Base-by-base conservation (phyloP, 768 basidiomycete species). In the Naganishia vaughanmartiniae region DNA sequence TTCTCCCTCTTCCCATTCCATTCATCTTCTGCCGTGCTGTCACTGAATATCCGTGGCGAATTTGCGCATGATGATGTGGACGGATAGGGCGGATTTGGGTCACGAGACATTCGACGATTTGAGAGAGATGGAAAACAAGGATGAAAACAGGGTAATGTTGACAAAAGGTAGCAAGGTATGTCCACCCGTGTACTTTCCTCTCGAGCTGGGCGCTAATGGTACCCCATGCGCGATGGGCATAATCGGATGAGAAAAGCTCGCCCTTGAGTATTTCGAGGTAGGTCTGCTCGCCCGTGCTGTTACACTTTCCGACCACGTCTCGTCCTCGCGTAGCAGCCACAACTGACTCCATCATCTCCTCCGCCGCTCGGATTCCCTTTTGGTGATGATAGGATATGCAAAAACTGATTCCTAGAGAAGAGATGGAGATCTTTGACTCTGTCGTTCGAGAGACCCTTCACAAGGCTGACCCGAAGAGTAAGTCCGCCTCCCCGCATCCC, bases 21-120 rank as follows among this genome's bases (percentile, higher is more conserved):
- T 6, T 53, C 36, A 12, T 6, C 36, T n/a, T n/a, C n/a, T n/a
- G n/a, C n/a, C n/a, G n/a, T n/a, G n/a, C n/a, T 58, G 31, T 53
- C 36, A 24, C 3, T 65, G 42, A 2, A 12, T 45, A 26, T 65
- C 6, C 14, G 15, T 36, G 34, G 10, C 46, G 4, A 42, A 11
- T 28, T 5, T 17, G 15, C 11, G 3, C 19, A 6, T 46, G 42
- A 46, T 48, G 3, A 17, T 17, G 15, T 21, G 30, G n/a, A 12
- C 0, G 5, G 19, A 57, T 39, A 78, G 77, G 45, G 76, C 73
- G 21, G 71, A 73, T 24, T 45, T 51, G 30, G 78, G 78, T 4
- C 76, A 74, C 7, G 67, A 76, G 36, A 76, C 76, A 5, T 55
- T 77, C 15, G 74, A 77, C 5, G 79, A 80, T 69, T 72, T 80